Evolutionary conservation across 2,329 filamentous ascomycete genomes (phyloP).

Genomic region (Clarireedia paspali): DNA sequence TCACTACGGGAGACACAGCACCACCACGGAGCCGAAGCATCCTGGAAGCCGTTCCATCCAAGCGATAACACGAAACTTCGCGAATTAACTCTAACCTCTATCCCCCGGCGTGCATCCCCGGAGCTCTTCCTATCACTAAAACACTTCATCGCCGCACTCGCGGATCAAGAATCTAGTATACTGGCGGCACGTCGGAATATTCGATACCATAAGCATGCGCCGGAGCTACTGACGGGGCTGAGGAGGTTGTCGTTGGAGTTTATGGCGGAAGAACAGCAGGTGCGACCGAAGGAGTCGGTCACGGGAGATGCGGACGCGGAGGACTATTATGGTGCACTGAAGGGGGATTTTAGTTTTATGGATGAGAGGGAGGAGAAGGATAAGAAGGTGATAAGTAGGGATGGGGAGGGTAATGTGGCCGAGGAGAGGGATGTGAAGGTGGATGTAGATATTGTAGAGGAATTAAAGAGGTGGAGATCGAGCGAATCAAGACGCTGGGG

Average conservation of each 20-base stretch:
- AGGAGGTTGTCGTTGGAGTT: constrained; percentile 48
- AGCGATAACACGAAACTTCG: constrained; percentile 49
- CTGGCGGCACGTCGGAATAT: constrained; percentile 13
- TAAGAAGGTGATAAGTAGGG: background rate
- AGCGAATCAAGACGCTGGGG: background rate
- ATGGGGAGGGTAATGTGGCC: background rate
- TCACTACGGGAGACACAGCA: constrained; percentile 32
- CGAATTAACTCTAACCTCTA: constrained; percentile 44
- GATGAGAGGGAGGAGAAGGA: background rate
- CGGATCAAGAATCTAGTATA: constrained; percentile 43
- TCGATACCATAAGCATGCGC: constrained; percentile 21
- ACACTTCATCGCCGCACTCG: constrained; percentile 39
- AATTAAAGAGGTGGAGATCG: background rate
- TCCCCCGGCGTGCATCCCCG: constrained; percentile 47
- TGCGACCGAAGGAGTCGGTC: constrained; percentile 6
- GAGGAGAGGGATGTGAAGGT: background rate
- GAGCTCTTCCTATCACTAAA: constrained; percentile 41
- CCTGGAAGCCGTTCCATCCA: constrained; percentile 45
- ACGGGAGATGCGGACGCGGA: constrained; percentile 25
- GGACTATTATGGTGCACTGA: constrained; percentile 12
- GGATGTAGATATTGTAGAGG: background rate
- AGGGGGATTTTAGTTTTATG: constrained; percentile 26
- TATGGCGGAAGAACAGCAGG: constrained; percentile 13
- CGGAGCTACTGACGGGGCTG: constrained; percentile 42
- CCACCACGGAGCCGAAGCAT: constrained; percentile 27